Percentiles rank a stretch among this genome's conserved stretches.
Conservation (phyloP, 371 early-diverging fungal species). For the Syncephalastrum sp. region DNA sequence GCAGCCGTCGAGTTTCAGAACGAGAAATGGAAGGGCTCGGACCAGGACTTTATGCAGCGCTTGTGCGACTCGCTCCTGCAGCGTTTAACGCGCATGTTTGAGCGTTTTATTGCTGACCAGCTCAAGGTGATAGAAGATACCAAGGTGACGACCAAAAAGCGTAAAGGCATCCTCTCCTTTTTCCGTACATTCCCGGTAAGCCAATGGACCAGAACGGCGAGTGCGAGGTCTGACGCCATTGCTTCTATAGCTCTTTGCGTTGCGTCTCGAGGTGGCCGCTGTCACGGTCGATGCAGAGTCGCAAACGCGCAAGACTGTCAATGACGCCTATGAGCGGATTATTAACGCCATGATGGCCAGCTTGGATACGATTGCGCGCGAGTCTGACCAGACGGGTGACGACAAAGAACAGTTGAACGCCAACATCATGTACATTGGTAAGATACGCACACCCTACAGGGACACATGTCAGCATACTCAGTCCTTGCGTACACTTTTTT, state of each 20-base stretch:
- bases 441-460: constrained; percentile 6
- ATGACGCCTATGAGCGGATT: constrained; percentile 79
- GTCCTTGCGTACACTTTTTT: too few species aligned
- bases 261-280: constrained; percentile 66
- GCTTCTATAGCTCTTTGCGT: constrained; percentile 64
- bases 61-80: constrained; percentile 67
- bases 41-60: constrained; percentile 65
- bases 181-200: constrained; percentile 85
- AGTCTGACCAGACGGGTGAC: constrained; percentile 72
- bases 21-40: constrained; percentile 61
- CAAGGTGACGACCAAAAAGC: constrained; percentile 83
- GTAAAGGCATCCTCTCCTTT: constrained; percentile 85
- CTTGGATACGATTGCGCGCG: constrained; percentile 82
- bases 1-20: constrained; percentile 73
- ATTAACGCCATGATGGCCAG: constrained; percentile 87
- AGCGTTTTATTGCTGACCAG: constrained; percentile 85
- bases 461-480: too few species aligned
- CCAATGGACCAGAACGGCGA: not conserved
- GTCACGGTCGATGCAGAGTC: constrained; percentile 51
- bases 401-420: constrained; percentile 93
- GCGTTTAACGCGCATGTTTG: constrained; percentile 70
- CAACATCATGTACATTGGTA: constrained; percentile 83
- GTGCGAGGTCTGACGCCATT: not conserved
- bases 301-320: constrained; percentile 72
- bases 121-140: constrained; percentile 89